Base-by-base conservation (phyloP, 1,139 yeast species). In the Blastobotrys buckinghamii region DNA sequence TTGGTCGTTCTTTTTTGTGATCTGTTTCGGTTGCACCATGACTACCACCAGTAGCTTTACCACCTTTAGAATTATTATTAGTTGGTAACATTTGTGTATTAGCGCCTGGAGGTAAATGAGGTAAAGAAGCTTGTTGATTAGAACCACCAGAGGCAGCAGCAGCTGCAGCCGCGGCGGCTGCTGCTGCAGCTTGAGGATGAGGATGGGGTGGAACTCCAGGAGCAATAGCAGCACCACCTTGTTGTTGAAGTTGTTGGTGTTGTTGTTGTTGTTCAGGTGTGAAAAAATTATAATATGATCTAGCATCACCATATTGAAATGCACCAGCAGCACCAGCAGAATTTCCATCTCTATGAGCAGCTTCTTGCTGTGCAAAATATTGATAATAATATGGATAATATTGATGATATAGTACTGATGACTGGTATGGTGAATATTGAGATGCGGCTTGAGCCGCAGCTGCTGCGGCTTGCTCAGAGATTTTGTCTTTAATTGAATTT, bases 381-480 rank as follows among this genome's bases (percentile, higher is more conserved):
- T 45, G 39, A 19, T 45, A 45, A 26, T 45, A 45, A 24, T 45
- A 45, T 22, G 44, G 44, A 20, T 45, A 45, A 34, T 34, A 45
- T 19, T 43, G 47, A 3, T 41, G 37, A 22, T 43, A 43, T 10
- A 36, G 19, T 22, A 29, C 32, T 12, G 36, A 3, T 27, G 17
- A 26, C 16, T 39, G 44, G 34, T 45, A 45, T 22, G 40, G 40
- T 32, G 33, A 39, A 19, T 39, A 43, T 19, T 27, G 39, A 19
- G 46, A 39, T 13, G 49, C 49, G 6, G 45, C 46, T 17, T 39
- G 36, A 1, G 49, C 45, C 15, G 49, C 45, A n/a, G 49, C 49
- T 16, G 46, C 46, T 16, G 49, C 45, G 10, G 49, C 49, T 13
- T 36, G 40, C 15, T 34, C 36, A 27, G 40, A 35, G 17, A 42